Evolutionary conservation across 257 asterid species (phyloP).

Genomic region (Fraxinus anomala): DNA sequence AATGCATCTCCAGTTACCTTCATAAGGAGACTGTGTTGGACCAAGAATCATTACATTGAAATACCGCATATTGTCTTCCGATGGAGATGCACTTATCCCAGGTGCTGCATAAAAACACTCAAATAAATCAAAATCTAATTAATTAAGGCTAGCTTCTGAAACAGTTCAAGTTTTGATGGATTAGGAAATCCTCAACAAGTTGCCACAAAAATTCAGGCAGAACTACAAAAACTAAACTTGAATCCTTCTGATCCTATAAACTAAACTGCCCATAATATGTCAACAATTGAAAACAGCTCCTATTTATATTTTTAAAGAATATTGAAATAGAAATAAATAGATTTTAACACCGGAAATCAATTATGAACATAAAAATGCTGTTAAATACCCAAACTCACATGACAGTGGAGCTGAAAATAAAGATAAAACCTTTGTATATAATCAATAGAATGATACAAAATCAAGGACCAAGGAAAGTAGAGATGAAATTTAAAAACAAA

Average conservation of each 20-base stretch:
- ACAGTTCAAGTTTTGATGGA: background rate
- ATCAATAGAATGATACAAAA: background rate
- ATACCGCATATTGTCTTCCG: slow-evolving; percentile 96
- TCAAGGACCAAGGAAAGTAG: background rate
- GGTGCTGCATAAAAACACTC: slow-evolving; percentile 73
- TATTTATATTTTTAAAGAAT: background rate
- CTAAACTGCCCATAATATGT: background rate
- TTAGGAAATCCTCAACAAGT: background rate
- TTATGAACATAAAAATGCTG: background rate
- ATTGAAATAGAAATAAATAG: background rate
- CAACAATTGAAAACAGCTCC: background rate
- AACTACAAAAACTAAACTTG: background rate
- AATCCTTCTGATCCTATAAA: background rate
- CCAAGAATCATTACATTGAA: slow-evolving; percentile 99
- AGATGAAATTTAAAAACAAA: slow-evolving; percentile 2
- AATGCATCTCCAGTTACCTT: slow-evolving; percentile 52
- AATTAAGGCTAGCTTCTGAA: background rate
- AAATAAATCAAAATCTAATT: slow-evolving; percentile 16
- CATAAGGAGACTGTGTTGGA: slow-evolving; percentile 97
- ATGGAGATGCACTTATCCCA: slow-evolving; percentile 99
- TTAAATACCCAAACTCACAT: background rate
- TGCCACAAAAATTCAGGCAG: background rate
- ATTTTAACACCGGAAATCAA: background rate
- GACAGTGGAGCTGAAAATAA: background rate
- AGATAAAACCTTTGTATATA: background rate